Conservation (phyloP, 192 early-diverging fungal species). For the Umbelopsis ramanniana region DNA sequence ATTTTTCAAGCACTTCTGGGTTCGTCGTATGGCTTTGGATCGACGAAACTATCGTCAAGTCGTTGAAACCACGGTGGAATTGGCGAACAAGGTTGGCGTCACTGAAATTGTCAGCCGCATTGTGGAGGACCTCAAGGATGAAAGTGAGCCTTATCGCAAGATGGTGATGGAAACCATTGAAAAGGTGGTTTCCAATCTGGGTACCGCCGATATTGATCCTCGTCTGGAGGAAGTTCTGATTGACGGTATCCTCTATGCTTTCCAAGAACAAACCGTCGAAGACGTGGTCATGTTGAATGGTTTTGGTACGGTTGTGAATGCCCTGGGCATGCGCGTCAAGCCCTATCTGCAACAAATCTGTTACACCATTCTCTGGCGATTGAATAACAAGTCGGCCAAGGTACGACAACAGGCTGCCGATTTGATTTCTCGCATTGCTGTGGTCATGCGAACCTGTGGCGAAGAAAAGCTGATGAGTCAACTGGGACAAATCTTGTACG, state of each 20-base stretch:
- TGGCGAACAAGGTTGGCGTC: constrained; percentile 93
- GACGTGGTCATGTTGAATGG: constrained; percentile 93
- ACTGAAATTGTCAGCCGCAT: constrained; percentile 87
- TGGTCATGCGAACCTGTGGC: constrained; percentile 92
- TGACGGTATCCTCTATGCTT: constrained; percentile 96
- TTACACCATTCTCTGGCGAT: constrained; percentile 93
- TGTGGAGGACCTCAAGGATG: constrained; percentile 95
- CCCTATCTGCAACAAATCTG: constrained; percentile 94
- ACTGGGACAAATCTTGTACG: constrained; percentile 92
- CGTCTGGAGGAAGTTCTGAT: constrained; percentile 94
- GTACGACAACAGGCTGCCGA: constrained; percentile 98
- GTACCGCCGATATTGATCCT: constrained; percentile 90
- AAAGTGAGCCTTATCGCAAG: constrained; percentile 88
- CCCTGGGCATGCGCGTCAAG: constrained; percentile 85
- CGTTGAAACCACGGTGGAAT: constrained; percentile 94
- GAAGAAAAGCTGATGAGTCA: constrained; percentile 96
- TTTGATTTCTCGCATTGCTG: constrained; percentile 90
- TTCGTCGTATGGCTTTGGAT: constrained; percentile 95
- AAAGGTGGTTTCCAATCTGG: constrained; percentile 74
- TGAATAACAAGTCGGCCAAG: constrained; percentile 96
- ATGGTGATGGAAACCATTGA: constrained; percentile 99
- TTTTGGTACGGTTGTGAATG: constrained; percentile 93
- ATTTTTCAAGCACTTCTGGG: constrained; percentile 98
- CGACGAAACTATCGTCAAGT: constrained; percentile 91
- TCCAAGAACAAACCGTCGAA: constrained; percentile 98